Base-by-base conservation (phyloP, 1,139 yeast genomes). In the Pneumocystis jirovecii region DNA sequence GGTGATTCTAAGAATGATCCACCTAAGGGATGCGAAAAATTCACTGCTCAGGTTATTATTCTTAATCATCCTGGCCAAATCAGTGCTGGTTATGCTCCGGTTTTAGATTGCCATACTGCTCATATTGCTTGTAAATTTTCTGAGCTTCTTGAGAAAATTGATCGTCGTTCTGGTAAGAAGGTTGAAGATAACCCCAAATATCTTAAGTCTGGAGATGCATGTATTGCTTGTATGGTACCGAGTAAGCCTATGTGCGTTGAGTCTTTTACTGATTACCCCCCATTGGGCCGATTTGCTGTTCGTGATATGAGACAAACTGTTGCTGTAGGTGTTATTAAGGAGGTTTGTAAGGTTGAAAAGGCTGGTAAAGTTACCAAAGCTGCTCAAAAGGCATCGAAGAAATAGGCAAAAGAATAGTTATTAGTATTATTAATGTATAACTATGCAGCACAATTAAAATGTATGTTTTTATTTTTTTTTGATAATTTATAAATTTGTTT, bases 251-350 rank as follows among this genome's bases (percentile, higher is more conserved):
- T 89, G 95, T 88, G 95, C 83, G 96, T 89, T 80, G 96, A 89
- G 85, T 84, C 95, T 76, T 89, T 86, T 95, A 83, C 95, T 77
- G 93, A 88, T 81, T 89, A 88, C 91, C 96, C 96, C 82, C 96
- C 96, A 80, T 87, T 89, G 79, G 96, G 96, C 80, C 89, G 96
- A 86, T 90, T 90, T 85, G 96, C 97, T 78, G 97, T 90, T 85
- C 93, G 97, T 87, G 97, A 90, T 83, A 90, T 90, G 97, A 89
- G 97, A 87, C 96, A 89, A 83, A 90, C 97, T 75, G 97, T 91
- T 77, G 97, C 97, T 79, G 97, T 91, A 80, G 97, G 97, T 89
- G 97, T 91, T 80, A 89, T 91, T 93, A 91, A 91, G 89, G 82
- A 95, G 75, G 97, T 93, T 77, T 96, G 85, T 79, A 93, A 93